Conservation (phyloP, 495 filamentous ascomycete species). For the Oidiodendron maius region DNA sequence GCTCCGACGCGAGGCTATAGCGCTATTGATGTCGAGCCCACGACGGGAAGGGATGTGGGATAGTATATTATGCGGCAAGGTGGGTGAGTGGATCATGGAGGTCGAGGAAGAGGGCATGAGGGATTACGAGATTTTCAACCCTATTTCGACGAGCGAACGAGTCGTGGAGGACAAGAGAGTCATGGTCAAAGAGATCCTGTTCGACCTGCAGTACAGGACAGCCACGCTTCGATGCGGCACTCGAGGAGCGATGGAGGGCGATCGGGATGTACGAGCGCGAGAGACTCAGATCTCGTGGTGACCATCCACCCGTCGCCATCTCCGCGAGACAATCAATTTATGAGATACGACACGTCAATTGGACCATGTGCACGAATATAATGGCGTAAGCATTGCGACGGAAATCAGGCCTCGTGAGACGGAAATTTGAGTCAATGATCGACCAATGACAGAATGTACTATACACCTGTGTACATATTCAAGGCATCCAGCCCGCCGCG, state of each 20-base stretch:
- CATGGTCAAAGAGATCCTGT: conserved; percentile 48
- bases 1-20: conserved; percentile 38
- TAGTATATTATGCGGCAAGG: conserved; percentile 15
- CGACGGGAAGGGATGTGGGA: conserved; percentile 46
- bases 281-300: conserved; percentile 40
- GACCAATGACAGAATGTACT: too few relatives aligned
- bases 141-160: conserved; percentile 6
- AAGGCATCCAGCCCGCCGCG: too few relatives aligned
- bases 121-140: conserved; percentile 1
- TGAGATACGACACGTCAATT: too few relatives aligned
- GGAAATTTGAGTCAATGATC: too few relatives aligned
- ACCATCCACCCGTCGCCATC: too few relatives aligned
- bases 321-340: too few relatives aligned
- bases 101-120: conserved; percentile 19
- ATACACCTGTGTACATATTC: too few relatives aligned
- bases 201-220: conserved; percentile 41
- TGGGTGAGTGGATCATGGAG: conserved; percentile 23
- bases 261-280: conserved; percentile 36
- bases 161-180: conserved; percentile 39
- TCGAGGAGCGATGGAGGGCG: conserved; percentile 38
- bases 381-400: too few relatives aligned
- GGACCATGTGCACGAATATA: too few relatives aligned
- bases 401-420: too few relatives aligned
- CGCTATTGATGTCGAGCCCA: conserved; percentile 26
- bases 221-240: conserved; percentile 44